These are phyloP conservation scores for Salvia rosmarinus DNA, from an alignment of 257 asterid genomes.

Conservation along the genomic window DNA sequence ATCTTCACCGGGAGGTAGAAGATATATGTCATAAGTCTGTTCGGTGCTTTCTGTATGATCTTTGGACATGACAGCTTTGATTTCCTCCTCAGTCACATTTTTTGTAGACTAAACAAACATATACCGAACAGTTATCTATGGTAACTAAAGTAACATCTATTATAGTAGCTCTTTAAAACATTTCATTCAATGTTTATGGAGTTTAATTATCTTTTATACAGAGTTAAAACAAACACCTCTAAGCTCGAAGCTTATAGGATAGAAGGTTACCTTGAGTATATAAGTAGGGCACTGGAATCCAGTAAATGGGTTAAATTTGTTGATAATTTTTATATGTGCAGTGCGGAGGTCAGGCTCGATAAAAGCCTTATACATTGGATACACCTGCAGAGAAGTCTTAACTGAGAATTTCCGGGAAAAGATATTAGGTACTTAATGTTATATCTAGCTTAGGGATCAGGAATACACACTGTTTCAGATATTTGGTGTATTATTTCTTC, in stretches of 20 bases:
- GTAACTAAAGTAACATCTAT: conserved; percentile 5
- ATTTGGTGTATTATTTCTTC: conserved; percentile 97
- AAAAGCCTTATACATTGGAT: conserved; percentile 98
- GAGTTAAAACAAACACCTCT: not conserved
- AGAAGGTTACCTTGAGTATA: conserved; percentile 73
- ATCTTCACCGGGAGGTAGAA: conserved; percentile 99
- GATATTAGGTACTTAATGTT: conserved; percentile 10
- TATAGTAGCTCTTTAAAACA: not conserved
- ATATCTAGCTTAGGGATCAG: conserved; percentile 26
- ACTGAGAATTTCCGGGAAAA: conserved; percentile 34
- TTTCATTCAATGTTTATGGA: conserved; percentile 1
- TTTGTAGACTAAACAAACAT: conserved; percentile 62
- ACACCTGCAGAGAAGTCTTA: conserved; percentile 65
- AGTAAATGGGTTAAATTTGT: conserved; percentile 93
- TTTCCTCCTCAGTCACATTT: conserved; percentile 59
- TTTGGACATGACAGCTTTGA: conserved; percentile 70
- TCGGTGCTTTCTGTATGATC: conserved; percentile 71
- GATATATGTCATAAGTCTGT: conserved; percentile 90
- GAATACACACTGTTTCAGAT: conserved; percentile 85
- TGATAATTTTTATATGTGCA: conserved; percentile 92
- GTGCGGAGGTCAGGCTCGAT: conserved; percentile 96
- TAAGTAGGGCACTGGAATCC: conserved; percentile 98
- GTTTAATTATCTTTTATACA: not conserved
- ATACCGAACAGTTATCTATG: conserved; percentile 34
- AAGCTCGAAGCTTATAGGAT: not conserved